Base-by-base conservation (phyloP, 2,329 filamentous ascomycete genomes). In the Ceratocystis albifundus region DNA sequence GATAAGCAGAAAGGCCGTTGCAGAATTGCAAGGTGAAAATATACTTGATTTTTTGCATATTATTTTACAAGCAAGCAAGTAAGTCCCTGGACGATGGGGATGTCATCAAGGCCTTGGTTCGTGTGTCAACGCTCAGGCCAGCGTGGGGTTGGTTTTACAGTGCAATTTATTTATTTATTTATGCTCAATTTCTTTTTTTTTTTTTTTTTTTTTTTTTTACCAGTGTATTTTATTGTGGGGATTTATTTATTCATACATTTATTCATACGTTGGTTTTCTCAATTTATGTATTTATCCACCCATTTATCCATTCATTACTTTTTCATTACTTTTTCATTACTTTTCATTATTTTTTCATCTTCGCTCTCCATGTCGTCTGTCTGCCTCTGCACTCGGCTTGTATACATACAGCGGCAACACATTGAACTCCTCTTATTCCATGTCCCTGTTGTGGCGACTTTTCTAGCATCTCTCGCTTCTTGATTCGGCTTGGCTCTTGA, bases 51-150 rank as follows among this genome's bases (percentile, higher is more conserved):
- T 32, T 32, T 36, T 59, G 20, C 32, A 7, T 59, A n/a, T 59
- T 30, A 3, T 32, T 59, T 2, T 30, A 8, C 25, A 4, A 5
- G 7, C n/a, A 30, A n/a, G n/a, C n/a, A n/a, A n/a, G n/a, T n/a
- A n/a, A n/a, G n/a, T n/a, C n/a, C 53, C 8, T 32, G 53, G 4
- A 32, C 17, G 53, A 59, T 59, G 6, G 30, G 53, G 4, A 59
- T 59, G 53, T 59, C 53, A 59, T 32, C 8, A 59, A 59, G 53
- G 53, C 53, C 12, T 41, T 59, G 53, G 53, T 59, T 59, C 32
- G 53, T 59, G 53, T 59, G 53, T 59, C 53, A 59, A 59, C 15
- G 53, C 53, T 30, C 32, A 59, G 53, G 28, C 53, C 53, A 17
- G 12, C 28, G 53, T 6, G 61, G 41, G n/a, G 44, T 46, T 48